Evolutionary conservation across 1,284 basidiomycete genomes (phyloP), one percentile per base, ranked within the genome.

Genomic region (Apiotrichum sp.): DNA sequence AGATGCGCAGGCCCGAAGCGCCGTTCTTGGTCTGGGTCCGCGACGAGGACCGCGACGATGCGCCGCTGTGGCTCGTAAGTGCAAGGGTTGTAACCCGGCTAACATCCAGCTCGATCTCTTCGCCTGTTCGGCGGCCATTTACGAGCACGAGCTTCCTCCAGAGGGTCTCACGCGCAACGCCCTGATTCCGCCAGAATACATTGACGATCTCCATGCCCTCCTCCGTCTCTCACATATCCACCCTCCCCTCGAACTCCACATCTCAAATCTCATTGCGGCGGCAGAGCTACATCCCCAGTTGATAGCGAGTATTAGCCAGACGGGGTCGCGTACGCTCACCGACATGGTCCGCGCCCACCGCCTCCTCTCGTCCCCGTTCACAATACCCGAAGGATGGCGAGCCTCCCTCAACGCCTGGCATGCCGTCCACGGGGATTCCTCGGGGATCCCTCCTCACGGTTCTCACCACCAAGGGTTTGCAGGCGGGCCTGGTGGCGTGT

Each of bases 171-270:
- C 16, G 16, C 14, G 22, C 6, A 14, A 31, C 1, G 52, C 56
- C 11, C 57, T 68, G 36, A 52, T 71, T 9, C 61, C 67, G 1
- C 3, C 16, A 2, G 41, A 61, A 58, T 72, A 70, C 57, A 60
- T 73, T 16, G 22, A 45, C 3, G 56, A 62, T 40, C 58, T 75
- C 8, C 47, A 55, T 36, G 41, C 56, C 5, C 61, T 74, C 2
- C 62, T 73, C 3, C 61, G 65, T n/a, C 68, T 64, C 39, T 70
- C 68, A 2, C 68, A 72, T 53, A 68, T 74, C 44, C 67, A 70
- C 57, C 68, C 73, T 0, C 69, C 72, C 0, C 65, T 75, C 4
- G 35, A 53, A 11, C 60, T 64, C 4, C 68, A 74, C 63, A 64
- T 72, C 45, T 62, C 66, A 38, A 73, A 74, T 47, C 64, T 75